These are phyloP conservation scores for Kwoniella dejecticola DNA, from an alignment of 768 basidiomycete species.

Conservation along the genomic window DNA sequence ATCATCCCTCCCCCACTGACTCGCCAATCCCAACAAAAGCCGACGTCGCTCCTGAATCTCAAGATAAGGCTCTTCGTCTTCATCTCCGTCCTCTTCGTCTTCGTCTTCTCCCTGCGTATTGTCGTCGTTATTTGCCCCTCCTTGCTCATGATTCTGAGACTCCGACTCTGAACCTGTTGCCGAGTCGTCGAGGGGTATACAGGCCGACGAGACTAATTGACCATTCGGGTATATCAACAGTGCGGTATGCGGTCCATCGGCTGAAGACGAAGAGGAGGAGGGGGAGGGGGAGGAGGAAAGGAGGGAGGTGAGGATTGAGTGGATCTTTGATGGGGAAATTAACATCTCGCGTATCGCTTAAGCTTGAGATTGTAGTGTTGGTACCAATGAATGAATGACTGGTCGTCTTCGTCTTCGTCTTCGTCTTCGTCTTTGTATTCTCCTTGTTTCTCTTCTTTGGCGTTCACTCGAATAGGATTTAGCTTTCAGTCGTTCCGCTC, in stretches of 20 bases:
- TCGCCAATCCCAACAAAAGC: conserved; percentile 43
- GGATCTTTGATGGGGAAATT: conserved; percentile 26
- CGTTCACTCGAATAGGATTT: too few relatives aligned
- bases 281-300: too few relatives aligned
- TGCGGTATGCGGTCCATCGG: conserved; percentile 35
- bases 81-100: conserved; percentile 26
- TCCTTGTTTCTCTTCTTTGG: too few relatives aligned
- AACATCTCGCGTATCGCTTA: conserved; percentile 20
- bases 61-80: conserved; percentile 44
- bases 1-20: conserved; percentile 42
- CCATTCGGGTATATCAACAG: conserved; percentile 43
- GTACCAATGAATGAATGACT: conserved; percentile 7
- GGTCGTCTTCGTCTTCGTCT: too few relatives aligned
- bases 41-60: conserved; percentile 43
- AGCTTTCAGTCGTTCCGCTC: too few relatives aligned
- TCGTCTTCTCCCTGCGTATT: neutral
- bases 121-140: too few relatives aligned
- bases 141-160: too few relatives aligned
- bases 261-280: conserved; percentile 14
- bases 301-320: conserved; percentile 18
- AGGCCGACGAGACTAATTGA: conserved; percentile 32
- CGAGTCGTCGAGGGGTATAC: conserved; percentile 26
- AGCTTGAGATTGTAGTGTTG: neutral
- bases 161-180: too few relatives aligned
- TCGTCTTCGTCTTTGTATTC: too few relatives aligned